Conservation (phyloP, 345 rosid genomes). For the Brassica carinata region DNA sequence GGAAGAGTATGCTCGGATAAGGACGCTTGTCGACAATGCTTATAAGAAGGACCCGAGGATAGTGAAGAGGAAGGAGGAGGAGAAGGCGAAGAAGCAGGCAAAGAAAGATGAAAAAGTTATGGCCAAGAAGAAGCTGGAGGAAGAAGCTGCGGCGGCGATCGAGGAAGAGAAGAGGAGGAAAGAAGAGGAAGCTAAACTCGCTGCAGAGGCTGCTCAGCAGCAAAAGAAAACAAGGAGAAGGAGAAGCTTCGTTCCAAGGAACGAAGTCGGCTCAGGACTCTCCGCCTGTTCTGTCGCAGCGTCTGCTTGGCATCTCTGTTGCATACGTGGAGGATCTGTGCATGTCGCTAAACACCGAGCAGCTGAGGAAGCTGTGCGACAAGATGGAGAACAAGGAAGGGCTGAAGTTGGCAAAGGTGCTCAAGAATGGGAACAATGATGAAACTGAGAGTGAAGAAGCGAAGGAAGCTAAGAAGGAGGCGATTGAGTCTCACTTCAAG, state of each 20-base stretch:
- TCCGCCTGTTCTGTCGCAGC: slow-evolving; percentile 60
- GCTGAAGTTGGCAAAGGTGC: slow-evolving; percentile 54
- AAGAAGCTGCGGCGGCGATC: slow-evolving; percentile 77
- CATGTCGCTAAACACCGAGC: slow-evolving; percentile 66
- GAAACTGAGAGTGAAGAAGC: slow-evolving; percentile 30
- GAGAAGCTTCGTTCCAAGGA: slow-evolving; percentile 90
- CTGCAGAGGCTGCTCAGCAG: slow-evolving; percentile 76
- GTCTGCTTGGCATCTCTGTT: slow-evolving; percentile 55
- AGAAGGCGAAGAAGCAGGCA: slow-evolving; percentile 80
- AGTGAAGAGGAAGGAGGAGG: slow-evolving; percentile 72
- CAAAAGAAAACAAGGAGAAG: slow-evolving; percentile 80
- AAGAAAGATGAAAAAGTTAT: slow-evolving; percentile 71
- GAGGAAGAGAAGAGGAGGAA: slow-evolving; percentile 75
- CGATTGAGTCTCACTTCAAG: slow-evolving; percentile 85
- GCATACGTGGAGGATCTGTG: slow-evolving; percentile 82
- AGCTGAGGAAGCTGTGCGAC: slow-evolving; percentile 64
- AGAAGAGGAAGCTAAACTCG: slow-evolving; percentile 77
- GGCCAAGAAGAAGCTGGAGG: slow-evolving; percentile 85
- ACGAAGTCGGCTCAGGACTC: slow-evolving; percentile 79
- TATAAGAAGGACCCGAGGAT: slow-evolving; percentile 87
- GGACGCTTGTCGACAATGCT: slow-evolving; percentile 87
- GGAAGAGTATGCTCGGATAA: slow-evolving; percentile 83
- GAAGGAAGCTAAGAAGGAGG: slow-evolving; percentile 84
- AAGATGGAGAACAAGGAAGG: slow-evolving; percentile 66
- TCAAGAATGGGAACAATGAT: slow-evolving; percentile 44